Evolutionary conservation across 345 rosid species (phyloP).

Genomic region (Lepidium africanum): DNA sequence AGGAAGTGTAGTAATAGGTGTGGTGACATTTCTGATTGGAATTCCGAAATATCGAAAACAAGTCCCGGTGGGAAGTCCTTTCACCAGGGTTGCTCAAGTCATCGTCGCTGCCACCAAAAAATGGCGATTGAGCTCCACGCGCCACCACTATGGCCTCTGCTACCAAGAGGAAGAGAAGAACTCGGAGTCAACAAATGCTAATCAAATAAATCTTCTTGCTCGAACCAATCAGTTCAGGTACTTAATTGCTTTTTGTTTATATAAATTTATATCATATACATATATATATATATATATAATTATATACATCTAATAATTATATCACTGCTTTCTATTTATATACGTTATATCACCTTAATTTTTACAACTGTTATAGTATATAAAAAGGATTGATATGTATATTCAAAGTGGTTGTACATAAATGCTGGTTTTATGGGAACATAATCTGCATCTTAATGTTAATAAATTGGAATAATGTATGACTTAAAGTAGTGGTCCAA

Average conservation of each 20-base stretch:
- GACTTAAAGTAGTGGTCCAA: background rate
- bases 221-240: constrained; percentile 66
- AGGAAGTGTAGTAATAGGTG: constrained; percentile 40
- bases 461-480: background rate
- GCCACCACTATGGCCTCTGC: constrained; percentile 29
- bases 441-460: constrained; percentile 20
- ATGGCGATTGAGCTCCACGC: constrained; percentile 43
- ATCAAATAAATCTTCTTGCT: constrained; percentile 14
- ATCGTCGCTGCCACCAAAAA: constrained; percentile 57
- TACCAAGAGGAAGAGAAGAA: constrained; percentile 21
- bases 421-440: constrained; percentile 12
- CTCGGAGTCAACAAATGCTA: background rate
- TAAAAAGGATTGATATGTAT: background rate
- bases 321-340: background rate
- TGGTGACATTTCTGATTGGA: constrained; percentile 47
- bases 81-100: constrained; percentile 61
- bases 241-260: background rate
- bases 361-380: background rate
- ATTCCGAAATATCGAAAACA: constrained; percentile 47
- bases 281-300: no score
- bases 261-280: background rate
- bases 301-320: no score
- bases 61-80: constrained; percentile 61
- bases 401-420: constrained; percentile 21
- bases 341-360: background rate